Percentiles rank a stretch among this genome's conserved stretches.
These are phyloP conservation scores for Pythium utonaiense DNA, from an alignment of 352 stramenopile species.

Conservation along the genomic window DNA sequence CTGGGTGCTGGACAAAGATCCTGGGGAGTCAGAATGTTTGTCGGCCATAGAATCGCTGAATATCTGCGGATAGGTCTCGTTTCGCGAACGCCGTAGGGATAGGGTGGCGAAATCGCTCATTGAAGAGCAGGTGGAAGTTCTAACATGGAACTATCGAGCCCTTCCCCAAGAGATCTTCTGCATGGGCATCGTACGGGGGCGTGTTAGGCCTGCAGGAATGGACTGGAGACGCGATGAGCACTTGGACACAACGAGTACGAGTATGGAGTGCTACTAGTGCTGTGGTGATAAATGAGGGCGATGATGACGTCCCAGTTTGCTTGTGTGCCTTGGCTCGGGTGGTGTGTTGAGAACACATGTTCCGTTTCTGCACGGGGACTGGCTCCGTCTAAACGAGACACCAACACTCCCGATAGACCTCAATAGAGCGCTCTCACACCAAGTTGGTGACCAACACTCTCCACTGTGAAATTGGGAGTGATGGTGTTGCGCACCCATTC, in stretches of 20 bases:
- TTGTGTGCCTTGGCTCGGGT: too few relatives aligned
- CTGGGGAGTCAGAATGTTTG: background rate
- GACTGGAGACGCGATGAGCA: too few relatives aligned
- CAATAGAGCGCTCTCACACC: background rate
- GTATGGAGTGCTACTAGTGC: too few relatives aligned
- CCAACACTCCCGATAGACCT: background rate
- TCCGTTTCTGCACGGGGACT: background rate
- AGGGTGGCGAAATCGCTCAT: background rate
- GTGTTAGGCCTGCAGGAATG: too few relatives aligned
- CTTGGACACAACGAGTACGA: too few relatives aligned
- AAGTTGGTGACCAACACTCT: background rate
- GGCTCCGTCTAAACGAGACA: background rate
- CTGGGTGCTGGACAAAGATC: too few relatives aligned
- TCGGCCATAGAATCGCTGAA: background rate
- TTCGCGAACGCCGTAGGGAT: background rate
- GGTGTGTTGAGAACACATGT: background rate
- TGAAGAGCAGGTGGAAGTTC: background rate
- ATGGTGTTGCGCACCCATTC: constrained; percentile 1
- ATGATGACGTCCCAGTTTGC: too few relatives aligned
- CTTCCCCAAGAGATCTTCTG: too few relatives aligned
- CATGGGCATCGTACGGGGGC: too few relatives aligned
- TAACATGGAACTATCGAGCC: too few relatives aligned
- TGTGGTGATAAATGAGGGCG: too few relatives aligned
- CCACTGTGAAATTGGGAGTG: background rate
- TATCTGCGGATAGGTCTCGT: background rate